Percentiles rank a stretch among this genome's conserved stretches.
These are phyloP conservation scores for Entophlyctis helioformis DNA, from an alignment of 192 early-diverging fungal species.

Conservation along the genomic window DNA sequence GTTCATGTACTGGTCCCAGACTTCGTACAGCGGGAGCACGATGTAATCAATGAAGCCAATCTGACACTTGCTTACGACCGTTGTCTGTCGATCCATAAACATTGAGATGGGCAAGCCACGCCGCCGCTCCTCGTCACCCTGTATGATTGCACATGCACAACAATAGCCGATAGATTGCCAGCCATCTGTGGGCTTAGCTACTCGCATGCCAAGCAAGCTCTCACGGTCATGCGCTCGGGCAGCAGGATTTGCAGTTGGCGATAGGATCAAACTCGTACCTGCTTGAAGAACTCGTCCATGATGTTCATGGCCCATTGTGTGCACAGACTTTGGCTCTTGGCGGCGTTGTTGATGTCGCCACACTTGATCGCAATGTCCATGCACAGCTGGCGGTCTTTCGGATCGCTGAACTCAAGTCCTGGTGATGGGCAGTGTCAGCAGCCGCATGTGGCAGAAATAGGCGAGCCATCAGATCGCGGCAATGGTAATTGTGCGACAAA, in stretches of 20 bases:
- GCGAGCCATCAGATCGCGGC: neutral
- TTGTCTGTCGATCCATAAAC: constrained; percentile 44
- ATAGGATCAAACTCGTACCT: constrained; percentile 8
- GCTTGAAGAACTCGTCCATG: constrained; percentile 48
- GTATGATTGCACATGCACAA: no score
- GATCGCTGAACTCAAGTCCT: constrained; percentile 9
- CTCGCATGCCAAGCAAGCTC: neutral
- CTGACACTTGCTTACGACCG: constrained; percentile 40
- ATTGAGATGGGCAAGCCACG: constrained; percentile 32
- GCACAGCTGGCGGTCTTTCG: constrained; percentile 29
- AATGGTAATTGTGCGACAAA: neutral
- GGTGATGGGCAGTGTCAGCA: neutral
- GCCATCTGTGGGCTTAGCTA: no score
- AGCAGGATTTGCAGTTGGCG: no score
- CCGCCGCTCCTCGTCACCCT: constrained; percentile 39
- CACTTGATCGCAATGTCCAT: constrained; percentile 50
- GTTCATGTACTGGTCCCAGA: constrained; percentile 32
- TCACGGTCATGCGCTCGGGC: no score
- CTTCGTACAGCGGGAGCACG: constrained; percentile 43
- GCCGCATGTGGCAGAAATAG: neutral
- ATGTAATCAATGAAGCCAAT: constrained; percentile 52
- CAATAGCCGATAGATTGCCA: no score
- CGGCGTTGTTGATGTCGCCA: constrained; percentile 42
- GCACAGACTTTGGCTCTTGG: constrained; percentile 27
- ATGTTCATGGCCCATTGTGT: constrained; percentile 40